Evolutionary conservation across 768 basidiomycete genomes (phyloP).

Genomic region (Amylocystis lapponica): DNA sequence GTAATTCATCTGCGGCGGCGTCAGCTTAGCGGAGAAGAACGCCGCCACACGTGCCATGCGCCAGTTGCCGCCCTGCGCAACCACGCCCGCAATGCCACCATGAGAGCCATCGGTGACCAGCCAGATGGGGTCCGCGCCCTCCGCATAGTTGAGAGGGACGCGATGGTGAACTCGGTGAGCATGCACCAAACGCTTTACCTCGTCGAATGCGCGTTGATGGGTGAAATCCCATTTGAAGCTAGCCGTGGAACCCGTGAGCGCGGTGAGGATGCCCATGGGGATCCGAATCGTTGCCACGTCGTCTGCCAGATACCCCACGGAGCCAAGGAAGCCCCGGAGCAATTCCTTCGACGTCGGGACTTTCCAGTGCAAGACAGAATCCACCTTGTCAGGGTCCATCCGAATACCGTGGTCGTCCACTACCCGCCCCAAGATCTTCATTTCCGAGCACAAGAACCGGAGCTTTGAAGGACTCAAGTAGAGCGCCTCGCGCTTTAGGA

Average conservation of each 20-base stretch:
- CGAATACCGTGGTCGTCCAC: constrained; percentile 33
- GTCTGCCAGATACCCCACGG: constrained; percentile 29
- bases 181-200: constrained; percentile 13
- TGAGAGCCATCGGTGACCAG: constrained; percentile 20
- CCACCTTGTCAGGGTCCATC: constrained; percentile 42
- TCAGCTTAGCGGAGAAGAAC: constrained; percentile 25
- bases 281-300: constrained; percentile 28
- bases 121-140: constrained; percentile 14
- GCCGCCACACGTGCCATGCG: constrained; percentile 12
- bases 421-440: constrained; percentile 28
- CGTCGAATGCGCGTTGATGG: constrained; percentile 28
- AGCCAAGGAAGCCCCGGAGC: constrained; percentile 29
- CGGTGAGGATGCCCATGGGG: constrained; percentile 31
- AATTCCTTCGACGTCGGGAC: constrained; percentile 25
- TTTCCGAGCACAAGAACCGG: constrained; percentile 13
- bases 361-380: constrained; percentile 27
- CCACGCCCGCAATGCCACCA: constrained; percentile 13
- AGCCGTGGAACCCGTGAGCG: constrained; percentile 9
- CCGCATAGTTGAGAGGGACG: constrained; percentile 18
- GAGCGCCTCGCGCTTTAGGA: constrained; percentile 9
- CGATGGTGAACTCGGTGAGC: constrained; percentile 13
- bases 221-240: constrained; percentile 24
- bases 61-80: constrained; percentile 19
- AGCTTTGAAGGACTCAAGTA: constrained; percentile 19
- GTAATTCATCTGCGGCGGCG: constrained; percentile 25